Conservation (phyloP, 1,284 basidiomycete species). For the Vanrija sp. region DNA sequence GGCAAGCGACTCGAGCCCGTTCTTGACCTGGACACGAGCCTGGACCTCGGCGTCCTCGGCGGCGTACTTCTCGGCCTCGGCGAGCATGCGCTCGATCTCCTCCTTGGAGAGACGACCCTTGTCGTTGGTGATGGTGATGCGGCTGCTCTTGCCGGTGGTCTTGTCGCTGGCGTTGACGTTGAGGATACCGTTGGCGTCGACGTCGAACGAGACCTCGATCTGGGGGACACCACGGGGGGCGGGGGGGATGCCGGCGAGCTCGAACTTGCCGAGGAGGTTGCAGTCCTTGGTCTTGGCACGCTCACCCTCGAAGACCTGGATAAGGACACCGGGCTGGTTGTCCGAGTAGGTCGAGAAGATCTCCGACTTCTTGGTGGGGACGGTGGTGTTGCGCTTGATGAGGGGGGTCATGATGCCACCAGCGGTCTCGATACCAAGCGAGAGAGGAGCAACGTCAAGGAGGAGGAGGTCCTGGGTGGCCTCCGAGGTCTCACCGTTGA, state of each 20-base stretch:
- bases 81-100: slow-evolving; percentile 97
- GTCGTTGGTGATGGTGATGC: slow-evolving; percentile 51
- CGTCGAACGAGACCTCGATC: slow-evolving; percentile 93
- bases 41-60: slow-evolving; percentile 51
- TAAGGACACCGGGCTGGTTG: slow-evolving; percentile 96
- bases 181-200: slow-evolving; percentile 88
- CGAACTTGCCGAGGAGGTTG: slow-evolving; percentile 93
- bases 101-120: slow-evolving; percentile 98
- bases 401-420: slow-evolving; percentile 98
- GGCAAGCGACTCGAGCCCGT: slow-evolving; percentile 52
- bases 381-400: slow-evolving; percentile 84
- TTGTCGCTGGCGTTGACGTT: slow-evolving; percentile 94
- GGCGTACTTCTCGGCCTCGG: slow-evolving; percentile 77
- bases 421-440: slow-evolving; percentile 96
- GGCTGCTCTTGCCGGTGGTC: slow-evolving; percentile 80
- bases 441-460: slow-evolving; percentile 92
- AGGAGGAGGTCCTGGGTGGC: slow-evolving; percentile 92
- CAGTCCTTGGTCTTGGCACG: slow-evolving; percentile 96
- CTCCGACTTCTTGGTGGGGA: slow-evolving; percentile 94
- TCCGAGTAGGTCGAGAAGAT: slow-evolving; percentile 97
- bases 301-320: slow-evolving; percentile 98
- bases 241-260: slow-evolving; percentile 92
- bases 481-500: slow-evolving; percentile 92
- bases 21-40: slow-evolving; percentile 71
- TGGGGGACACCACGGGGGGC: slow-evolving; percentile 96